These are phyloP conservation scores for Aspergillus pseudoglaucus DNA, from an alignment of 2,329 filamentous ascomycete species.

Conservation along the genomic window DNA sequence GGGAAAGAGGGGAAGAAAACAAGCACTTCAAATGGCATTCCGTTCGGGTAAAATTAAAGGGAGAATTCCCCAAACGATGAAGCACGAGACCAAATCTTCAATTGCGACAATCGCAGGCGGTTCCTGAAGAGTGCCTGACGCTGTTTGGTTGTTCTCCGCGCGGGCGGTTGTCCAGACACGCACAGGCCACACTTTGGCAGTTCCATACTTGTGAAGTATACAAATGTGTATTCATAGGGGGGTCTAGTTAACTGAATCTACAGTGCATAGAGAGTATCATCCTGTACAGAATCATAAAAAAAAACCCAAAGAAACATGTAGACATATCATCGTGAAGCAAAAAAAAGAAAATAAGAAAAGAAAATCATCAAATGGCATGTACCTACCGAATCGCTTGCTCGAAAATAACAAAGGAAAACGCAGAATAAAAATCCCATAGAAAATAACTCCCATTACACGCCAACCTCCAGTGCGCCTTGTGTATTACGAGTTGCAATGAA, in stretches of 20 bases:
- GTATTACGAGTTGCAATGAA: slow-evolving; percentile 32
- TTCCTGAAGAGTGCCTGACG: not conserved
- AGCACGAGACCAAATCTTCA: not conserved
- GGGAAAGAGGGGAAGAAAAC: slow-evolving; percentile 1
- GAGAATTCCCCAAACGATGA: not conserved
- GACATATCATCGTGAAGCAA: slow-evolving; percentile 30
- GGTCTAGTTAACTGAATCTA: not conserved
- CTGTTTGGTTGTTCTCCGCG: not conserved
- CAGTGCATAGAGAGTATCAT: slow-evolving; percentile 1
- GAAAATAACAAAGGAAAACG: slow-evolving; percentile 15
- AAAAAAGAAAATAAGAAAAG: slow-evolving; percentile 10
- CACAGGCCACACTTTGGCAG: slow-evolving; percentile 10
- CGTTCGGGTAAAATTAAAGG: slow-evolving; percentile 8
- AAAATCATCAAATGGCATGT: slow-evolving; percentile 10
- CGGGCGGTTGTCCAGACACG: slow-evolving; percentile 1
- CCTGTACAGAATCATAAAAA: slow-evolving; percentile 3
- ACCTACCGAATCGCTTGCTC: slow-evolving; percentile 10
- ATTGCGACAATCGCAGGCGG: not conserved
- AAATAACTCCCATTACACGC: slow-evolving; percentile 15
- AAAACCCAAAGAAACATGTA: slow-evolving; percentile 16
- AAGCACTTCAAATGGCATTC: slow-evolving; percentile 18
- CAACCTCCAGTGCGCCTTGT: slow-evolving; percentile 28
- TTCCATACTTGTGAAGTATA: not conserved
- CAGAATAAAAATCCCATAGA: not conserved
- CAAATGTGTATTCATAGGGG: not conserved